phyloP scores from a whole-genome alignment of 257 asterid genomes.

The Cordia subcordata region DNA sequence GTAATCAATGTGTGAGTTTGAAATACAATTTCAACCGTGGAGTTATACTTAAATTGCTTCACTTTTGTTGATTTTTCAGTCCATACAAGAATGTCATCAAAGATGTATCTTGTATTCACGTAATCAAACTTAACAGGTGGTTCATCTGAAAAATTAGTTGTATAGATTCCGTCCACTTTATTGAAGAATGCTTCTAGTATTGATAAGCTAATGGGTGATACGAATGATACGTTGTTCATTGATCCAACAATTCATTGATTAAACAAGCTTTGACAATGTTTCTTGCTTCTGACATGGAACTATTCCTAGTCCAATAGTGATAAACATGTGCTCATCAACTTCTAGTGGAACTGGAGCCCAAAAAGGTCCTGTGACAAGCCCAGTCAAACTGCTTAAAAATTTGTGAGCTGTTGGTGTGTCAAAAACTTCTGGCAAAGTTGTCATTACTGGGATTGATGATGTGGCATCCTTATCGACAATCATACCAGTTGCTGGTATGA shows the following conservation, averaged over 20 bases:
- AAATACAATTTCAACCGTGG: background rate
- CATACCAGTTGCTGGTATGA: background rate
- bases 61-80: no score
- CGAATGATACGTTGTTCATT: no score
- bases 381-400: background rate
- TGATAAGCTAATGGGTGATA: no score
- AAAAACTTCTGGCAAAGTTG: background rate
- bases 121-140: background rate
- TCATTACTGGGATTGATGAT: background rate
- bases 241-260: no score
- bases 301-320: background rate
- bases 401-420: conserved; percentile 1
- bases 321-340: background rate
- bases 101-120: no score
- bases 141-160: background rate
- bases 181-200: background rate
- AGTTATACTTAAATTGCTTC: no score
- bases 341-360: background rate
- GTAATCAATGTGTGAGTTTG: conserved; percentile 1
- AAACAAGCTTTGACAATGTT: no score
- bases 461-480: background rate
- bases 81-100: no score
- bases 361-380: background rate
- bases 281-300: background rate
- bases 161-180: background rate